Percentiles rank a stretch among this genome's conserved stretches.
phyloP scores from a whole-genome alignment of 2,329 filamentous ascomycete genomes.

The Kalmusia sp. region DNA sequence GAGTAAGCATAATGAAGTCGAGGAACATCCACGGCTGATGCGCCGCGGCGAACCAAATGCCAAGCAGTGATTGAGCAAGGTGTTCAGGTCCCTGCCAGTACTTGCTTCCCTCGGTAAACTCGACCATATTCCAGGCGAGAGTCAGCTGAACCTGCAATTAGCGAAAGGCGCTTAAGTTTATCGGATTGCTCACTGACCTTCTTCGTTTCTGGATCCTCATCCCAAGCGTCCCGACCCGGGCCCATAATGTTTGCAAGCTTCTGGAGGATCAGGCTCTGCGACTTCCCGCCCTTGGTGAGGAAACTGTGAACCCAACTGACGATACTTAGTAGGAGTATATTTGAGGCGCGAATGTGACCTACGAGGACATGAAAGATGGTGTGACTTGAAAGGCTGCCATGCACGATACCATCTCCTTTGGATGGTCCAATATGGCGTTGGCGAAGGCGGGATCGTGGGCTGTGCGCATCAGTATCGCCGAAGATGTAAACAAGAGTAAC shows the following conservation, averaged over 20 bases:
- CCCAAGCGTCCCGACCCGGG: slow-evolving; percentile 4
- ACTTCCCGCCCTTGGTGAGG: slow-evolving; percentile 11
- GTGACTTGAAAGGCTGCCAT: slow-evolving; percentile 20
- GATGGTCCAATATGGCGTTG: slow-evolving; percentile 10
- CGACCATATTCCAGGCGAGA: slow-evolving; percentile 17
- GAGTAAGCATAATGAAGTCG: slow-evolving; percentile 22
- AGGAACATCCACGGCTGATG: slow-evolving; percentile 31
- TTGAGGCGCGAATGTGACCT: background rate
- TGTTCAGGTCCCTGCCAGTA: slow-evolving; percentile 19
- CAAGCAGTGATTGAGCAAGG: slow-evolving; percentile 16
- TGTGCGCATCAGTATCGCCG: background rate
- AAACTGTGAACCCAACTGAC: slow-evolving; percentile 10
- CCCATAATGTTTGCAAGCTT: slow-evolving; percentile 11
- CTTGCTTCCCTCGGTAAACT: slow-evolving; percentile 11
- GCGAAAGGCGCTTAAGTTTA: too few relatives aligned
- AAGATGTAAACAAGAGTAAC: background rate
- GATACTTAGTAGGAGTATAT: background rate
- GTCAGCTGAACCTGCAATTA: too few relatives aligned
- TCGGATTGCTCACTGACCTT: too few relatives aligned
- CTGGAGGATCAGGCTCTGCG: slow-evolving; percentile 3
- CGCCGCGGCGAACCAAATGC: slow-evolving; percentile 25
- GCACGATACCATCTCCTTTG: slow-evolving; percentile 18
- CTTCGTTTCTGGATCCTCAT: slow-evolving; percentile 1
- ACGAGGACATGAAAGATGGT: slow-evolving; percentile 16
- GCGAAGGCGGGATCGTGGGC: slow-evolving; percentile 9